Evolutionary conservation across 257 asterid species (phyloP), one percentile per base, ranked within the genome.

Genomic region (Anisodus acutangulus): DNA sequence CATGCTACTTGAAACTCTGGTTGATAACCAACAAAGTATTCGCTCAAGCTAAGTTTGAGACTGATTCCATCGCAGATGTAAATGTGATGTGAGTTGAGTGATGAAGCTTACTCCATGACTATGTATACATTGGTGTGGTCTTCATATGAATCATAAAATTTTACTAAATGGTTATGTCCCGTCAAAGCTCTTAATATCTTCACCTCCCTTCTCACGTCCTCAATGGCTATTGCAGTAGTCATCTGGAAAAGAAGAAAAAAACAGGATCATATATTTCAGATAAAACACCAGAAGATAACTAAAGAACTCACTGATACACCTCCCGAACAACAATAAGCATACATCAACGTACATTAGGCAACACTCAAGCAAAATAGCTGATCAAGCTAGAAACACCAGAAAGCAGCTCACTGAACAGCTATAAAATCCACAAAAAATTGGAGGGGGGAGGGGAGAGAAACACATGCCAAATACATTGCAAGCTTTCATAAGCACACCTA

Each of bases 121-220:
- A 95, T 85, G 90, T 93, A 95, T 88, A 95, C 97, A 83, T 95
- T 93, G 81, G 91, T 95, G 80, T 87, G 91, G 85, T 95, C 99
- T 90, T 95, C 98, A 86, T 86, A 92, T 39, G 97, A 93, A 85
- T 94, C 97, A 72, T 91, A 92, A 84, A 92, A 94, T 19, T 91
- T 93, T 72, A 93, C 91, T 76, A 94, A 87, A 86, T 94, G 90
- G 91, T 84, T 88, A 85, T 93, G 97, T 15, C 98, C 98, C 0
- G 97, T 89, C 91, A 95, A 90, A 85, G 98, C 95, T 90, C 92
- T 93, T 88, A 95, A 91, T 88, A 95, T 95, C 85, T 92, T 93
- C 88, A 95, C 98, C 93, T 95, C 98, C 91, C 95, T 93, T 83
- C 97, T 87, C 16, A 95, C 98, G 67, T 95, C 98, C 88, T 95